A percentile compares a stretch with the other conserved stretches of the same genome.
These are phyloP conservation scores for Mycogone perniciosa DNA, from an alignment of 2,329 filamentous ascomycete species.

Conservation along the genomic window DNA sequence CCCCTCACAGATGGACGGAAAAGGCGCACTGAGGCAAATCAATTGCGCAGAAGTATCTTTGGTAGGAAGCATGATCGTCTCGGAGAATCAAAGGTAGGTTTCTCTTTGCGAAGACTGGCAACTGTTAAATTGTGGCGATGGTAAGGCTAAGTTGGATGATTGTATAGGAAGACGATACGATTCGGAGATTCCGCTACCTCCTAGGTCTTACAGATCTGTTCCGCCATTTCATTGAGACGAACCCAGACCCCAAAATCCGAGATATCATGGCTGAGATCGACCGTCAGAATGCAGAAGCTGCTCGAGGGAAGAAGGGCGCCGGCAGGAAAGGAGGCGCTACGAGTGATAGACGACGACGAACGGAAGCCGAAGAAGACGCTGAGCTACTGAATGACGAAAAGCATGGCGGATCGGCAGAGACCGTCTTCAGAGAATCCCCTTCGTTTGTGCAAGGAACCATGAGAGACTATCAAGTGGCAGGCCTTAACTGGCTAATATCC, in stretches of 20 bases:
- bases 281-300: slow-evolving; percentile 74
- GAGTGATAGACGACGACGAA: slow-evolving; percentile 73
- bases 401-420: slow-evolving; percentile 76
- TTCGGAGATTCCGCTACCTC: slow-evolving; percentile 89
- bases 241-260: slow-evolving; percentile 89
- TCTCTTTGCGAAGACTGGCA: background rate
- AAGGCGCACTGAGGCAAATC: slow-evolving; percentile 77
- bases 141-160: too few relatives aligned
- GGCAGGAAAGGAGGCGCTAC: slow-evolving; percentile 79
- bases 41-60: slow-evolving; percentile 85
- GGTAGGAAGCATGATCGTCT: slow-evolving; percentile 91
- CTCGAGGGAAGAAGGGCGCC: slow-evolving; percentile 64
- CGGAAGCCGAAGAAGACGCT: slow-evolving; percentile 95
- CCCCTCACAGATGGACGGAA: slow-evolving; percentile 68
- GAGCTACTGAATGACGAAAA: slow-evolving; percentile 84
- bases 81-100: slow-evolving; percentile 78
- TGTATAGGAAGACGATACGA: slow-evolving; percentile 81
- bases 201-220: slow-evolving; percentile 94
- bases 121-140: too few relatives aligned
- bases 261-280: slow-evolving; percentile 94
- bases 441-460: slow-evolving; percentile 82
- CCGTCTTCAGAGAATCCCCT: slow-evolving; percentile 89
- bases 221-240: slow-evolving; percentile 97
- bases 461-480: slow-evolving; percentile 94
- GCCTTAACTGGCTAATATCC: slow-evolving; percentile 95